Base-by-base conservation (phyloP, 1,284 basidiomycete genomes). In the Boletus semigastroideus region DNA sequence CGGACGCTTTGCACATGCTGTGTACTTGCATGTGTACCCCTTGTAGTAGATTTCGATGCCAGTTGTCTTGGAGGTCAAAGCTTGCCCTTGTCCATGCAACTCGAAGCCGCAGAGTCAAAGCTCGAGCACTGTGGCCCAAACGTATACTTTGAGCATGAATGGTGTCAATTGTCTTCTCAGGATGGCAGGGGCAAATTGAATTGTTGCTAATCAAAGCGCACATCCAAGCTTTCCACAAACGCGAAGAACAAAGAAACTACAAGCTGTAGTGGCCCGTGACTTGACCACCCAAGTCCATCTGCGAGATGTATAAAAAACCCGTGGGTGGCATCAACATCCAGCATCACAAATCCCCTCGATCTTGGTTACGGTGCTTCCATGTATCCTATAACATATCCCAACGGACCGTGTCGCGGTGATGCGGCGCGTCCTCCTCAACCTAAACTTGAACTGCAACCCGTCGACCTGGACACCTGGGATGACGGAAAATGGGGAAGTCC, bases 401-500 rank as follows among this genome's bases (percentile, higher is more conserved):
- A 42, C 25, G 27, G 20, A 1, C 25, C 4, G 1, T n/a, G 20
- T 42, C 17, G 7, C n/a, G 13, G 10, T 13, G 14, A 12, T 42
- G 39, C 33, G 39, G 44, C 20, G 12, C 47, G 38, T n/a, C 31
- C 48, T 4, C 17, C 27, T 27, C 37, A 52, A 25, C 46, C 39
- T 12, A 46, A 12, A 22, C 14, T 44, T 19, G 55, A 61, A 30
- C n/a, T 68, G 19, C 42, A 45, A 22, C 25, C 54, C 16, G 62
- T 67, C 22, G 55, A 71, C 49, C 59, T 70, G 16, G 12, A 54
- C 30, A 56, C 56, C 11, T 67, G 64, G 64, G 52, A 67, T 14
- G 65, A 70, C 20, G 54, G 62, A 3, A 4, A 25, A 13, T 69
- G 65, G 57, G 44, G 46, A n/a, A 30, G 52, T 25, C 22, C 46